Percentiles rank a stretch among this genome's conserved stretches.
Evolutionary conservation across 164 flowering plant species (phyloP).

Genomic region (Tetrastigma voinierianum): DNA sequence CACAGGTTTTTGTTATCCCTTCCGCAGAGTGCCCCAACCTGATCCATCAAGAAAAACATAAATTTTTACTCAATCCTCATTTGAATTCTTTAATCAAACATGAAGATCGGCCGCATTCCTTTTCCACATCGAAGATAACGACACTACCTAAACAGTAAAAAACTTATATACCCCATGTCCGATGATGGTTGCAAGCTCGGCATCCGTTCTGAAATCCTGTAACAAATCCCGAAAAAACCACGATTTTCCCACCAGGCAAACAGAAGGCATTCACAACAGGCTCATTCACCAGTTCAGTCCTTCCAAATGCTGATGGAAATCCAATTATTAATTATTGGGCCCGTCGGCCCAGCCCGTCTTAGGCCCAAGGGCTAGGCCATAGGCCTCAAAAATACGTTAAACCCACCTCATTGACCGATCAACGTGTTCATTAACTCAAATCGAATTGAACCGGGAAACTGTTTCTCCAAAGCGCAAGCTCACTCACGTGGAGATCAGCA

Average conservation of each 20-base stretch:
- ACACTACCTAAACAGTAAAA: not conserved
- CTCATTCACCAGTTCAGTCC: constrained; percentile 81
- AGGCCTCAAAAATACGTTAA: no score
- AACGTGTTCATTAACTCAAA: no score
- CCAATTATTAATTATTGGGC: no score
- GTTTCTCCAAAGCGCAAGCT: no score
- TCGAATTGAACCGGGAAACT: no score
- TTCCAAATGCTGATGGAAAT: constrained; percentile 73
- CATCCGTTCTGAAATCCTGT: constrained; percentile 62
- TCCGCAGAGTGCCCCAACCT: constrained; percentile 86
- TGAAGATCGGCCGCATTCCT: not conserved
- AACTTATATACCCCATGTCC: constrained; percentile 73
- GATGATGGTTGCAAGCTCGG: constrained; percentile 79
- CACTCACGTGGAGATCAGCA: no score
- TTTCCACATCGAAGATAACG: no score
- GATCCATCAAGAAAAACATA: constrained; percentile 9
- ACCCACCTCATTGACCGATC: no score
- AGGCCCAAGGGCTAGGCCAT: no score
- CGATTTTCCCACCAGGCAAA: constrained; percentile 92
- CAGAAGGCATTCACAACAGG: constrained; percentile 88
- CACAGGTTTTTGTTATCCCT: constrained; percentile 69
- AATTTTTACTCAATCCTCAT: not conserved
- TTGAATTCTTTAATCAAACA: not conserved
- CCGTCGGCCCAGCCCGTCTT: no score
- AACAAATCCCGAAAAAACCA: constrained; percentile 85